Conservation (phyloP, 495 filamentous ascomycete genomes). For the Amniculicola lignicola region DNA sequence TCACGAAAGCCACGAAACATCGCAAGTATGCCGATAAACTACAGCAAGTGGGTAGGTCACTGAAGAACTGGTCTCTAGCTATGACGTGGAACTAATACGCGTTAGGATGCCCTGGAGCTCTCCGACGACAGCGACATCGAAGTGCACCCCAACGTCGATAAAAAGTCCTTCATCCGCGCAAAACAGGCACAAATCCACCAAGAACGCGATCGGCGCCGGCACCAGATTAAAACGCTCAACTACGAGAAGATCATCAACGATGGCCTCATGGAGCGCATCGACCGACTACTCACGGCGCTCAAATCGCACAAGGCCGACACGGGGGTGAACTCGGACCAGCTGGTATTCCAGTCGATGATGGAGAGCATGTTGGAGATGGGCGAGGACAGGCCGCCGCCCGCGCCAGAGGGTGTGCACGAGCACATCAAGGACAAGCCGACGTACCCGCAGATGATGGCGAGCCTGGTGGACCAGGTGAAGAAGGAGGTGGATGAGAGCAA, state of each 20-base stretch:
- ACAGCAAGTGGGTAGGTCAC: constrained; percentile 80
- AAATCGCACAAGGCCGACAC: constrained; percentile 60
- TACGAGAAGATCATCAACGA: constrained; percentile 94
- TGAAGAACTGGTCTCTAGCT: constrained; percentile 28
- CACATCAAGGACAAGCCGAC: constrained; percentile 71
- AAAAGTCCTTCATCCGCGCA: constrained; percentile 94
- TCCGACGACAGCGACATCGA: constrained; percentile 98
- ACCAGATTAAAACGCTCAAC: constrained; percentile 85
- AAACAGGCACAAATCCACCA: constrained; percentile 97
- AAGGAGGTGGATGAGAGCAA: constrained; percentile 72
- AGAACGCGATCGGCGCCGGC: constrained; percentile 75
- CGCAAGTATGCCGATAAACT: constrained; percentile 74
- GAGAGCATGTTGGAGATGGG: constrained; percentile 64
- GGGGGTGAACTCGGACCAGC: constrained; percentile 56
- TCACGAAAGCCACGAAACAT: too few species aligned
- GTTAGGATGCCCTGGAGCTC: constrained; percentile 82
- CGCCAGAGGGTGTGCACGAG: constrained; percentile 74
- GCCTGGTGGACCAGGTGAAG: constrained; percentile 89
- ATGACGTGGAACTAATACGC: neutral
- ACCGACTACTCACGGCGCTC: constrained; percentile 67
- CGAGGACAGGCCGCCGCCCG: constrained; percentile 68
- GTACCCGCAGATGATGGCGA: constrained; percentile 94
- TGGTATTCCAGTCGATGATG: constrained; percentile 83
- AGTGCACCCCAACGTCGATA: constrained; percentile 98
- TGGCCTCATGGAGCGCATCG: constrained; percentile 77